Conservation (phyloP, 2,329 filamentous ascomycete genomes). For the Penicillium sclerotiorum region DNA sequence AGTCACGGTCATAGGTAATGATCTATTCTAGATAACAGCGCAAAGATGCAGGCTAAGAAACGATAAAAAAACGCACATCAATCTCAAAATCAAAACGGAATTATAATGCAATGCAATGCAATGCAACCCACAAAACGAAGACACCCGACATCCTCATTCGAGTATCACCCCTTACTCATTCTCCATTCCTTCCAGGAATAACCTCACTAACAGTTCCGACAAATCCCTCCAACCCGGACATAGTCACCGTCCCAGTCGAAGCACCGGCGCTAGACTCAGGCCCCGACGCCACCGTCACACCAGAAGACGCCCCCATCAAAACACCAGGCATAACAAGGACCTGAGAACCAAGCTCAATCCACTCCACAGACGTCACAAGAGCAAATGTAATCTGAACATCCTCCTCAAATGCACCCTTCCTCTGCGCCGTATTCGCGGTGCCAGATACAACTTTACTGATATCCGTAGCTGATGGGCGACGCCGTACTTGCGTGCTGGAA, state of each 20-base stretch:
- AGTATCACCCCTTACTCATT: neutral
- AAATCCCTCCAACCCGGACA: slow-evolving; percentile 62
- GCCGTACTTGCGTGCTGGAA: neutral
- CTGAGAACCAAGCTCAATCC: slow-evolving; percentile 58
- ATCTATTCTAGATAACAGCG: too few species aligned
- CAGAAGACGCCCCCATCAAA: slow-evolving; percentile 51
- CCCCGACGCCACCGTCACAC: slow-evolving; percentile 51
- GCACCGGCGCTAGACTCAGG: slow-evolving; percentile 38
- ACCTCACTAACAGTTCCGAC: slow-evolving; percentile 53
- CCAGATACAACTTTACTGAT: slow-evolving; percentile 32
- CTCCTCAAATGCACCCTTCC: slow-evolving; percentile 23
- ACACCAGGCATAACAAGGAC: slow-evolving; percentile 63
- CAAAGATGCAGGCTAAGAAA: too few species aligned
- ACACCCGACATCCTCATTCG: too few species aligned
- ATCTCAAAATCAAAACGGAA: too few species aligned
- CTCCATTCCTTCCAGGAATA: slow-evolving; percentile 12
- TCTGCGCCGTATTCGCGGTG: slow-evolving; percentile 2
- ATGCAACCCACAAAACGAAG: neutral
- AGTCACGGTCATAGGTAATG: too few species aligned
- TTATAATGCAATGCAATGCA: too few species aligned
- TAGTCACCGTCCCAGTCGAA: slow-evolving; percentile 40
- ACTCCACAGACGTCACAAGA: slow-evolving; percentile 61
- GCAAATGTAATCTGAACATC: slow-evolving; percentile 55
- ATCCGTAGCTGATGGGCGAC: slow-evolving; percentile 23
- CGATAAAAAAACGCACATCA: neutral